phyloP scores from a whole-genome alignment of 2,329 filamentous ascomycete genomes.

The Knoxdaviesia proteae region DNA sequence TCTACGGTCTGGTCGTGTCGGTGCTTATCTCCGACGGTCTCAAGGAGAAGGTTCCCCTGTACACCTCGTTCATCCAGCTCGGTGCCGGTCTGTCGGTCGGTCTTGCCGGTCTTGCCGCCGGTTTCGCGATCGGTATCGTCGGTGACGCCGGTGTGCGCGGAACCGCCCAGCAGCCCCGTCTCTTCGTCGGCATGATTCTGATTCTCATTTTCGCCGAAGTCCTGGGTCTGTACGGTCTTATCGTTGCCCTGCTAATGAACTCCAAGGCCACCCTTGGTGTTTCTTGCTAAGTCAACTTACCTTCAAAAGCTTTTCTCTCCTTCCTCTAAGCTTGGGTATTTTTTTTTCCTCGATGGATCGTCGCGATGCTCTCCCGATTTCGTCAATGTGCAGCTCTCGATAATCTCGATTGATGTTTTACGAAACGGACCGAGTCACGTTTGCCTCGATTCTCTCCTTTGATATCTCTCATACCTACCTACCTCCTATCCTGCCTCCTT shows the following conservation, averaged over 20 bases:
- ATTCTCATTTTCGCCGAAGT: constrained; percentile 99
- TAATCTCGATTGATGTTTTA: too few species aligned
- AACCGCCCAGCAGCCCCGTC: constrained; percentile 63
- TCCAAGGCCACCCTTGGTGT: constrained; percentile 57
- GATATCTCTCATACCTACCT: too few species aligned
- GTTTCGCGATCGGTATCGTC: constrained; percentile 73
- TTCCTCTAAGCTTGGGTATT: too few species aligned
- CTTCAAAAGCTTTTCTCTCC: too few species aligned
- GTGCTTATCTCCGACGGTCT: constrained; percentile 70
- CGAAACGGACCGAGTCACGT: too few species aligned
- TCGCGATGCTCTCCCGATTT: too few species aligned
- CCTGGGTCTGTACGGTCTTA: constrained; percentile 96
- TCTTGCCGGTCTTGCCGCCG: constrained; percentile 64
- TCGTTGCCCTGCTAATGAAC: constrained; percentile 99
- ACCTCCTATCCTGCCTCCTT: too few species aligned
- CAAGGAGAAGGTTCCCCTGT: constrained; percentile 50
- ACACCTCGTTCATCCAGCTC: constrained; percentile 70
- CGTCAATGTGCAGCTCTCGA: too few species aligned
- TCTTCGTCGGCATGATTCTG: constrained; percentile 95
- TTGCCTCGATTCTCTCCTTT: too few species aligned
- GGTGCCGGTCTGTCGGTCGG: constrained; percentile 68
- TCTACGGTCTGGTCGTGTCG: constrained; percentile 81
- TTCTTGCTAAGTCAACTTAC: constrained; percentile 27
- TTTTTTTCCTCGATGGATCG: too few species aligned
- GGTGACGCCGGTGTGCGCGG: constrained; percentile 77